Evolutionary conservation across 208 protist species (phyloP).

Genomic region (Sergeia podlipaevii): DNA sequence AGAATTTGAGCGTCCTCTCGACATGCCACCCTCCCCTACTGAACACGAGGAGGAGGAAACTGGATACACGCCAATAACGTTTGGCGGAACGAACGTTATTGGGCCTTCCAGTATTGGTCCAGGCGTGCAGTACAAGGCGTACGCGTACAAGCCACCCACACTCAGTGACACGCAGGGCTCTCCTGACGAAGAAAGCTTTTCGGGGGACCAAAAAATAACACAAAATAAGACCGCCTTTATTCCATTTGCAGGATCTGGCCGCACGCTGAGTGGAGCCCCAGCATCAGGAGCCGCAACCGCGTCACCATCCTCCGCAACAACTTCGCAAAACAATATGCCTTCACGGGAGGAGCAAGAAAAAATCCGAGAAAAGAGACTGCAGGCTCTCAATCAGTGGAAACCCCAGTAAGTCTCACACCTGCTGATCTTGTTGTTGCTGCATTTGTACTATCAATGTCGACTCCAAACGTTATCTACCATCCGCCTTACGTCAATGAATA

Average conservation of each 20-base stretch:
- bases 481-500: no score
- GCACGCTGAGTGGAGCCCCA: slow-evolving; percentile 14
- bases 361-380: slow-evolving; percentile 29
- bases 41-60: slow-evolving; percentile 7
- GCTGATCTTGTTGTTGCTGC: background rate
- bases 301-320: no score
- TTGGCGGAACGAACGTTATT: slow-evolving; percentile 50
- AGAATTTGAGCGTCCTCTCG: slow-evolving; percentile 91
- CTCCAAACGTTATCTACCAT: background rate
- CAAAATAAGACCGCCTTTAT: background rate
- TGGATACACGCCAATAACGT: background rate
- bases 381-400: slow-evolving; percentile 16
- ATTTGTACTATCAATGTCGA: background rate
- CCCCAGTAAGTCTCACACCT: background rate
- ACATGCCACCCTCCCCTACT: slow-evolving; percentile 78
- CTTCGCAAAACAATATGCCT: no score
- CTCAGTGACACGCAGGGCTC: slow-evolving; percentile 25
- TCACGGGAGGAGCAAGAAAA: slow-evolving; percentile 13
- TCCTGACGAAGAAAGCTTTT: background rate
- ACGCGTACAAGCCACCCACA: slow-evolving; percentile 56
- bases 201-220: background rate
- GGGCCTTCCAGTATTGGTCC: slow-evolving; percentile 21
- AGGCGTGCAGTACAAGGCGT: slow-evolving; percentile 59
- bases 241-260: slow-evolving; percentile 22
- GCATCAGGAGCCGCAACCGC: background rate